These are phyloP conservation scores for Plasmodium blacklocki DNA, from an alignment of 169 alveolate species.

Conservation along the genomic window DNA sequence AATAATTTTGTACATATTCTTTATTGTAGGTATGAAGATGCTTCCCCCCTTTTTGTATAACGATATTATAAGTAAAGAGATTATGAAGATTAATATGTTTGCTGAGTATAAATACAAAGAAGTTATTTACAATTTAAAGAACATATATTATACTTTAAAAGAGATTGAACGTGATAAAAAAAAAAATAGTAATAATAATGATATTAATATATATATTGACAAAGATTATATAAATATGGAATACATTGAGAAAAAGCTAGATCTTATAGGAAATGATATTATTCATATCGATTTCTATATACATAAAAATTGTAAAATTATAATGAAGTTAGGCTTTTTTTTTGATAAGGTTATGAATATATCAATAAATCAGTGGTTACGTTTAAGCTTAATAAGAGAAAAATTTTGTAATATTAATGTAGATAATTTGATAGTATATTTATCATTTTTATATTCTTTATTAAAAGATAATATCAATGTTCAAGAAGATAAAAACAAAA, in stretches of 20 bases:
- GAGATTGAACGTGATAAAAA: background rate
- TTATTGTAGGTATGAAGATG: conserved; percentile 50
- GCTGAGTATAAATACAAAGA: conserved; percentile 79
- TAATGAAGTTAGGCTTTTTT: conserved; percentile 76
- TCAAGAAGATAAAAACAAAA: background rate
- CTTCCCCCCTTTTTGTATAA: conserved; percentile 75
- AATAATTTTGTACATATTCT: background rate
- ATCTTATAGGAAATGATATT: conserved; percentile 78
- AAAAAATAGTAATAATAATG: too few species aligned
- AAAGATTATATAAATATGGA: conserved; percentile 2
- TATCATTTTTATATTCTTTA: conserved; percentile 81
- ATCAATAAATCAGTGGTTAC: conserved; percentile 83
- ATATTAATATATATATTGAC: background rate
- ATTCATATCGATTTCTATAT: conserved; percentile 80
- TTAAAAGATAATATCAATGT: conserved; percentile 44
- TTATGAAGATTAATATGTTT: conserved; percentile 78
- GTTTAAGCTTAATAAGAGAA: conserved; percentile 82
- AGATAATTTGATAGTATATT: conserved; percentile 81
- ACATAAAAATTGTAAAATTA: conserved; percentile 76
- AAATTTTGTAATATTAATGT: conserved; percentile 83
- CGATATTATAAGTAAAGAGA: conserved; percentile 79
- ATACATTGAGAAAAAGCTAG: conserved; percentile 27
- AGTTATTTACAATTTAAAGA: conserved; percentile 67
- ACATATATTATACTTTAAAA: conserved; percentile 65
- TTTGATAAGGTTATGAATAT: conserved; percentile 79